Conservation (phyloP, 2,329 filamentous ascomycete species). For the Neofusicoccum cordaticola region DNA sequence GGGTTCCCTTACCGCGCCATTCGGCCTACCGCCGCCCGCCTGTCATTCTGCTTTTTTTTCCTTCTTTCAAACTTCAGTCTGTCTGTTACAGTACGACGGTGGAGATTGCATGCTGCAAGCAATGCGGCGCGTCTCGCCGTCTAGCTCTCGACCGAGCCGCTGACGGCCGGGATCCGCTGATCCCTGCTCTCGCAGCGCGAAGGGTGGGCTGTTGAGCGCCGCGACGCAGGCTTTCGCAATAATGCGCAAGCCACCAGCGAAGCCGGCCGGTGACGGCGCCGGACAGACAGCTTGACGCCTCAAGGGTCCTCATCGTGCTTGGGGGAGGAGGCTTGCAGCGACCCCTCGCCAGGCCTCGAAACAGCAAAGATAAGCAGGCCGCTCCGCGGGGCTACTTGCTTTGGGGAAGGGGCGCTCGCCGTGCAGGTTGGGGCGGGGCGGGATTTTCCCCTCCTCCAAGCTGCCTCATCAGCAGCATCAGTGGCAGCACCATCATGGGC, state of each 20-base stretch:
- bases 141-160: conserved; percentile 2
- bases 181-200: conserved; percentile 1
- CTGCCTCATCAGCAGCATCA: background rate
- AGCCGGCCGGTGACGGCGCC: background rate
- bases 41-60: background rate
- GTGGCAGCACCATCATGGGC: background rate
- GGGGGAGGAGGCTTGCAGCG: background rate
- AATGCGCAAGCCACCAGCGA: background rate
- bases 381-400: conserved; percentile 1
- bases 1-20: background rate
- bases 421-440: background rate
- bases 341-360: background rate
- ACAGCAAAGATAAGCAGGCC: conserved; percentile 4
- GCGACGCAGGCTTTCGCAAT: conserved; percentile 2
- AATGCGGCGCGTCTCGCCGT: background rate
- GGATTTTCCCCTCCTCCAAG: background rate
- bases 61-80: background rate
- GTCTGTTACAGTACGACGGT: background rate
- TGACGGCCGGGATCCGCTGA: background rate
- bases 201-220: background rate
- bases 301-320: conserved; percentile 9
- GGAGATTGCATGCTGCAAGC: background rate
- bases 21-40: too few relatives aligned
- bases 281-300: background rate
- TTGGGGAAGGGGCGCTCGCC: background rate